These are phyloP conservation scores for Nevesoporus exiguus DNA, from an alignment of 768 basidiomycete species.

Conservation along the genomic window DNA sequence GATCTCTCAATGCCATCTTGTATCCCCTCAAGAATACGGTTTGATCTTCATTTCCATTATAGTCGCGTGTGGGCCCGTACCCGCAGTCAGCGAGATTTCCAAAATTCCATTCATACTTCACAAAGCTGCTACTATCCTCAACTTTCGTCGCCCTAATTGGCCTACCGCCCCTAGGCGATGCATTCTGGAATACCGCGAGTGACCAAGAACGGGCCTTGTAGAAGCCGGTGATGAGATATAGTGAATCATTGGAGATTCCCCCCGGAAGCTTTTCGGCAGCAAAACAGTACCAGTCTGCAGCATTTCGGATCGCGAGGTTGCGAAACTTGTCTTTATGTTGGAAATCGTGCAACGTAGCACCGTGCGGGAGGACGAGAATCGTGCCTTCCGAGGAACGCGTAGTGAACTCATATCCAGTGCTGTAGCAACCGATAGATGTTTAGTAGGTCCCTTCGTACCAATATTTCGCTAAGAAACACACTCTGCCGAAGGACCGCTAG, in stretches of 20 bases:
- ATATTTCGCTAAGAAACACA: not conserved
- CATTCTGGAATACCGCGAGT: not conserved
- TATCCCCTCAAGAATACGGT: not conserved
- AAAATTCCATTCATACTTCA: not conserved
- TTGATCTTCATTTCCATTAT: not conserved
- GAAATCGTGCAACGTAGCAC: conserved; percentile 19
- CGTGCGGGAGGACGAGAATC: conserved; percentile 29
- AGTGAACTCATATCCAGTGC: not conserved
- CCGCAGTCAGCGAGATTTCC: not conserved
- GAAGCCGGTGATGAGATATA: not conserved
- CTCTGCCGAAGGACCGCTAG: not conserved
- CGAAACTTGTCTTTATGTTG: conserved; percentile 5
- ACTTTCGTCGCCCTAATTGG: not conserved
- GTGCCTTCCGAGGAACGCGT: conserved; percentile 20
- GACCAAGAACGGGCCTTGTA: not conserved
- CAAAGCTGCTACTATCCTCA: not conserved
- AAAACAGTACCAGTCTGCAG: conserved; percentile 22
- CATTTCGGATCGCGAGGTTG: conserved; percentile 14
- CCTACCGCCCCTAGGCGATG: not conserved
- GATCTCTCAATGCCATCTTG: not conserved
- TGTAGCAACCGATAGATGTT: not conserved
- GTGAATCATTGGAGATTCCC: not conserved
- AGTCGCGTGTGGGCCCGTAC: not conserved
- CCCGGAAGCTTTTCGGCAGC: not conserved
- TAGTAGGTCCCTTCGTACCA: not conserved